phyloP scores from a whole-genome alignment of 805 yeast genomes.

The Wickerhamomyces bovis region DNA sequence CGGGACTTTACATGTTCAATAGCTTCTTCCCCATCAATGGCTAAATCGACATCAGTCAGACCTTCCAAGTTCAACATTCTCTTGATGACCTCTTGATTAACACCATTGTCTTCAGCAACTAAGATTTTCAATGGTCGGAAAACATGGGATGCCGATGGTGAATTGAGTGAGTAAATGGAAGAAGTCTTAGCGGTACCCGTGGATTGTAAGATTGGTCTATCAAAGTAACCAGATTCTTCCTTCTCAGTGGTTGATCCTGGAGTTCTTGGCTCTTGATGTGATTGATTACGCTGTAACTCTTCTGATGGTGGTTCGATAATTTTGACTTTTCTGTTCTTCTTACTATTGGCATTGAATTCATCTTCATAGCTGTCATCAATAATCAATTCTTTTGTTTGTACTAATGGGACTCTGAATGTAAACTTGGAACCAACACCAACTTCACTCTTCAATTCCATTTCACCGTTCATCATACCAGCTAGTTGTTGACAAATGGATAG shows the following conservation, averaged over 20 bases:
- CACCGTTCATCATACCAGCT: conserved; percentile 87
- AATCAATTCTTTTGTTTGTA: conserved; percentile 39
- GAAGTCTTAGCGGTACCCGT: conserved; percentile 35
- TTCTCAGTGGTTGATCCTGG: background rate
- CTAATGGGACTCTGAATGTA: conserved; percentile 70
- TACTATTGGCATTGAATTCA: conserved; percentile 55
- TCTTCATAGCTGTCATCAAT: conserved; percentile 48
- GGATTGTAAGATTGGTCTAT: conserved; percentile 30
- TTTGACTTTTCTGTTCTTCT: conserved; percentile 40
- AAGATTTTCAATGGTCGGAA: conserved; percentile 42
- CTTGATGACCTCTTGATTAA: conserved; percentile 89
- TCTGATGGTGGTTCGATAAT: conserved; percentile 22
- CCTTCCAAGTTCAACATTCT: conserved; percentile 88
- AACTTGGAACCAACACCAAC: conserved; percentile 84
- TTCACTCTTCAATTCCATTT: conserved; percentile 63
- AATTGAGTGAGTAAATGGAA: conserved; percentile 9
- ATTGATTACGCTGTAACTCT: background rate
- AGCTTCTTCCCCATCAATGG: conserved; percentile 90
- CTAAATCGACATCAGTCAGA: conserved; percentile 60
- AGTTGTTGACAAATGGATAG: conserved; percentile 84
- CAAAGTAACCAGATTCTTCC: conserved; percentile 8
- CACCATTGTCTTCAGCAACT: conserved; percentile 91
- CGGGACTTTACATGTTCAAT: conserved; percentile 48
- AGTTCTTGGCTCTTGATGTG: background rate
- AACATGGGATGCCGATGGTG: conserved; percentile 1